Evolutionary conservation across 2,329 filamentous ascomycete genomes (phyloP), one percentile per base, ranked within the genome.

Genomic region (Rhinocladiella similis): DNA sequence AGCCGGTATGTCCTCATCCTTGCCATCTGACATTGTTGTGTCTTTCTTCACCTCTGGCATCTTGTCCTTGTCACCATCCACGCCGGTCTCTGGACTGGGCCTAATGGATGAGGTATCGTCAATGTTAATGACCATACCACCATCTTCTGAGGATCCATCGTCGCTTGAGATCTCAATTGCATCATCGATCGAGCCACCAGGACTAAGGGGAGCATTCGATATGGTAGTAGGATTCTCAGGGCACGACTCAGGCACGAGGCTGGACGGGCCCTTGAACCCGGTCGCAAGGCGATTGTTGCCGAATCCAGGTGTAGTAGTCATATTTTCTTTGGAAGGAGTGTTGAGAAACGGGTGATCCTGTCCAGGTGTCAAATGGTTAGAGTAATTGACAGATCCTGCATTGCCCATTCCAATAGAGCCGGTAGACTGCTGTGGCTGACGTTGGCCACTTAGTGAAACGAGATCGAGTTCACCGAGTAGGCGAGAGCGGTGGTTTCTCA

Each of bases 41-140:
- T 57, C 54, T 16, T 53, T 51, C 14, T 57, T 48, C 33, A 33
- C 14, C 35, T 39, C 29, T 22, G 7, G 18, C 27, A 48, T 20
- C 33, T 56, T 47, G 16, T 29, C 39, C 20, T 53, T 36, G 12
- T 60, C 50, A 20, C 50, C 46, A 48, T 56, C 50, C 25, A 57
- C 25, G 19, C 16, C 47, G 46, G 55, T 56, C 2, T 39, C 38
- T 47, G 46, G 41, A 42, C 53, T 20, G 13, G 41, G 59, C 25
- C 65, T 57, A 6, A 62, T 53, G 42, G 58, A 50, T 5, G 63
- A 57, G 20, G 42, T 6, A 29, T 42, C 35, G 27, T 71, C 70
- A 47, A 77, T 65, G 50, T 77, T 77, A 54, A 77, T 59, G 65
- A 77, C 55, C 50, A 77, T 76, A 0, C 72, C 73, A 1, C 70